Conservation (phyloP, 177 flowering plant species). For the Vitis hybrid region DNA sequence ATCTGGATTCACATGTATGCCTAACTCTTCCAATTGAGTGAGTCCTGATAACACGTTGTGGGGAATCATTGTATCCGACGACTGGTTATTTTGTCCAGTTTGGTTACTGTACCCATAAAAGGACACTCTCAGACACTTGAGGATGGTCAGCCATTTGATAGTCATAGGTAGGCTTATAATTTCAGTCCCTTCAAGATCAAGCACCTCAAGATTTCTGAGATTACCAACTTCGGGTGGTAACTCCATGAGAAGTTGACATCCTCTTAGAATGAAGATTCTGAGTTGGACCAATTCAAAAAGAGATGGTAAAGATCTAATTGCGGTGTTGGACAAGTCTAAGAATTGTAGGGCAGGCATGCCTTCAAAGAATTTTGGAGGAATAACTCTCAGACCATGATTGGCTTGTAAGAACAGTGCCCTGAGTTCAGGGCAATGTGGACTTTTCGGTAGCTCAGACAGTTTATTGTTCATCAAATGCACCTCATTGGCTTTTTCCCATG, state of each 20-base stretch:
- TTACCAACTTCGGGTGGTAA: not conserved
- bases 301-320: conserved; percentile 5
- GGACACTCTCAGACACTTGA: conserved; percentile 5
- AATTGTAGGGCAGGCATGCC: conserved; percentile 1
- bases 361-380: not conserved
- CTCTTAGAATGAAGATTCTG: not conserved
- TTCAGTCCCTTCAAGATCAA: conserved; percentile 15
- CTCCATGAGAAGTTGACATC: conserved; percentile 1
- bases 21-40: conserved; percentile 1
- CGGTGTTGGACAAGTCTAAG: not conserved
- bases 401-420: not conserved
- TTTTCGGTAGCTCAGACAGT: not conserved
- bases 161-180: not conserved
- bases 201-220: conserved; percentile 6
- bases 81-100: not conserved
- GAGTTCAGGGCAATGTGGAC: not conserved
- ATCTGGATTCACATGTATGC: conserved; percentile 6
- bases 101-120: not conserved
- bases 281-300: not conserved
- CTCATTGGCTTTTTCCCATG: conserved; percentile 3
- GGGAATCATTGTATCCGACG: not conserved
- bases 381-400: not conserved
- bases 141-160: not conserved
- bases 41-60: not conserved
- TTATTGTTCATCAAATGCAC: not conserved